Conservation (phyloP, 1,139 yeast species). For the Taphrina deformans region DNA sequence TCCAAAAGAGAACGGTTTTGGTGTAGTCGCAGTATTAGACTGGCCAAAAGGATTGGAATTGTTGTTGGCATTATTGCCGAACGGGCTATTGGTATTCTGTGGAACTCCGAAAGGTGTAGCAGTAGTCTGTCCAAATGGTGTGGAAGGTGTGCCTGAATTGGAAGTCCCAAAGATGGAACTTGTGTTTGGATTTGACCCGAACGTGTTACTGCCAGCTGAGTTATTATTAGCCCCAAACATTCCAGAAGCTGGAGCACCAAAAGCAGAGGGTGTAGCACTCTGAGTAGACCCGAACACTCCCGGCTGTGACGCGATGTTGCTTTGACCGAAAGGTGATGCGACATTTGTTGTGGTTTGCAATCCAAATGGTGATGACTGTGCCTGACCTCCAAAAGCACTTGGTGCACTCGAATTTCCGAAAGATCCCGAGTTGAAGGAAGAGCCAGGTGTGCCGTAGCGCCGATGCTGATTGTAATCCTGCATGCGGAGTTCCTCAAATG, state of each 20-base stretch:
- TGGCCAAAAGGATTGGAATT: conserved; percentile 38
- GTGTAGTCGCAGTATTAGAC: background rate
- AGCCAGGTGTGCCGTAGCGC: conserved; percentile 51
- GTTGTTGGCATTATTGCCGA: conserved; percentile 43
- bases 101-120: conserved; percentile 42
- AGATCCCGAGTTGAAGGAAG: conserved; percentile 40
- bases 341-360: conserved; percentile 21
- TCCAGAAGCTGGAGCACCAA: conserved; percentile 40
- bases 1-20: conserved; percentile 33
- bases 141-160: conserved; percentile 34
- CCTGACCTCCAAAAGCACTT: conserved; percentile 40
- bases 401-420: conserved; percentile 40
- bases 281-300: conserved; percentile 45
- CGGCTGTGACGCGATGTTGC: conserved; percentile 32
- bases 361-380: conserved; percentile 14
- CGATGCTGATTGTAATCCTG: conserved; percentile 83
- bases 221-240: conserved; percentile 43
- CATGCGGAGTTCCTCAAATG: conserved; percentile 82
- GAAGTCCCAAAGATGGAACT: conserved; percentile 39
- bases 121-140: conserved; percentile 40
- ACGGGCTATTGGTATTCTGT: conserved; percentile 44
- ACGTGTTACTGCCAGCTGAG: background rate
- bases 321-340: conserved; percentile 44
- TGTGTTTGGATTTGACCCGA: conserved; percentile 32
- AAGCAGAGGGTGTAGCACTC: conserved; percentile 37